phyloP scores from a whole-genome alignment of 805 yeast species.

The Barnettozyma sp. region DNA sequence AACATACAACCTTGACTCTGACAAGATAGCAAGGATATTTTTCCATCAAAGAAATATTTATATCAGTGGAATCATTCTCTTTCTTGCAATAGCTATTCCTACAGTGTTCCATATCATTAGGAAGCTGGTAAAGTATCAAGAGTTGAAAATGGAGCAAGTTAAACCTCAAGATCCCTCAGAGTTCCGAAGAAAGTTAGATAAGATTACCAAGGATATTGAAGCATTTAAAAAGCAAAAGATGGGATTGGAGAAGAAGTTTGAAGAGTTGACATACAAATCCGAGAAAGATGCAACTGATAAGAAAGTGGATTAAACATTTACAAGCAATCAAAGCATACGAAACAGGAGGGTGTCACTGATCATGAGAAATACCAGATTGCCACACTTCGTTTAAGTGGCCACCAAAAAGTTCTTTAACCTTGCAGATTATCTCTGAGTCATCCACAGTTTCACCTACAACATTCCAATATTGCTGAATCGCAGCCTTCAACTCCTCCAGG shows the following conservation, averaged over 20 bases:
- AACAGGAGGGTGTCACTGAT: neutral
- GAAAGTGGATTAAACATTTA: constrained; percentile 22
- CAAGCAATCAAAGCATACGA: too few relatives aligned
- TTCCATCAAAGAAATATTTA: constrained; percentile 59
- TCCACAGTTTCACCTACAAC: constrained; percentile 30
- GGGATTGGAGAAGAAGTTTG: constrained; percentile 44
- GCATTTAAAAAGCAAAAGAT: constrained; percentile 44
- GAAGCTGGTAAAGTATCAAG: constrained; percentile 45
- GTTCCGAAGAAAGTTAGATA: constrained; percentile 20
- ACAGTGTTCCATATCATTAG: constrained; percentile 47
- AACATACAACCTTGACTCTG: constrained; percentile 32
- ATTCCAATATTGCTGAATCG: constrained; percentile 49
- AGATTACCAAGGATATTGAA: constrained; percentile 38
- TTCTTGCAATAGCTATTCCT: constrained; percentile 45
- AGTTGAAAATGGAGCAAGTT: constrained; percentile 19
- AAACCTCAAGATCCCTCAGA: constrained; percentile 13
- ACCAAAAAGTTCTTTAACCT: constrained; percentile 45
- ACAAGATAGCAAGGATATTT: constrained; percentile 51
- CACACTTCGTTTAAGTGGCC: constrained; percentile 59
- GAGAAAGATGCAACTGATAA: constrained; percentile 16
- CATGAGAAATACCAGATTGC: constrained; percentile 40
- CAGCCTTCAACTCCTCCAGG: constrained; percentile 54
- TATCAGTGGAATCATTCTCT: constrained; percentile 56
- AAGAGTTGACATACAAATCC: constrained; percentile 30
- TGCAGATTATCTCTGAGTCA: constrained; percentile 28